A percentile compares a stretch with the other conserved stretches of the same genome.
Conservation (phyloP, 441 rosid genomes). For the Arabidopsis hybrid region DNA sequence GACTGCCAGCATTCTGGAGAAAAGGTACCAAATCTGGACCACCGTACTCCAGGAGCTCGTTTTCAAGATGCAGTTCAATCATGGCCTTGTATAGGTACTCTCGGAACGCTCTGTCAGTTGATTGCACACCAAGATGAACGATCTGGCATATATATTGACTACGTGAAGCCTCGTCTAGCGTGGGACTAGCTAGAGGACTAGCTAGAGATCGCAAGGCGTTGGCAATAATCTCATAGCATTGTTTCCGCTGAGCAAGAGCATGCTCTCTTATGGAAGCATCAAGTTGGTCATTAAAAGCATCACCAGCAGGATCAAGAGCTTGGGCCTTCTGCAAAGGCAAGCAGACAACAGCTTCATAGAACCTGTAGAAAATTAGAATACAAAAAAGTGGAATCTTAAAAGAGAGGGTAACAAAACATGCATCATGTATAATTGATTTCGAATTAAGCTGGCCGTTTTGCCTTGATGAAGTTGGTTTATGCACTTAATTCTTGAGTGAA, state of each 20-base stretch:
- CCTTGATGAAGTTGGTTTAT: slow-evolving; percentile 2
- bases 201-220: slow-evolving; percentile 76
- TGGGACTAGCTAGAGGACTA: slow-evolving; percentile 56
- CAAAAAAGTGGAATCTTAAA: slow-evolving; percentile 16
- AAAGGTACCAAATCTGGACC: slow-evolving; percentile 98
- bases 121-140: slow-evolving; percentile 94
- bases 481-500: slow-evolving; percentile 6
- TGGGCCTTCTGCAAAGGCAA: slow-evolving; percentile 95
- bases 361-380: slow-evolving; percentile 58
- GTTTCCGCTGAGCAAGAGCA: slow-evolving; percentile 83
- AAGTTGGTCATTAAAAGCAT: slow-evolving; percentile 92
- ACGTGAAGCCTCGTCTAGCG: slow-evolving; percentile 75
- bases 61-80: slow-evolving; percentile 92
- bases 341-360: slow-evolving; percentile 96
- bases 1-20: slow-evolving; percentile 80
- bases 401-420: slow-evolving; percentile 15
- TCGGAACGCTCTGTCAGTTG: slow-evolving; percentile 87
- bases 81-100: slow-evolving; percentile 79
- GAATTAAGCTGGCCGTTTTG: slow-evolving; percentile 2
- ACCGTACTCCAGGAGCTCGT: slow-evolving; percentile 93
- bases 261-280: slow-evolving; percentile 74
- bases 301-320: slow-evolving; percentile 89
- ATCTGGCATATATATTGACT: slow-evolving; percentile 87
- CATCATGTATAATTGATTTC: background rate
- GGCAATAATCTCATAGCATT: slow-evolving; percentile 87